Conservation (phyloP, 495 filamentous ascomycete species). For the Parathielavia hyrcaniae region DNA sequence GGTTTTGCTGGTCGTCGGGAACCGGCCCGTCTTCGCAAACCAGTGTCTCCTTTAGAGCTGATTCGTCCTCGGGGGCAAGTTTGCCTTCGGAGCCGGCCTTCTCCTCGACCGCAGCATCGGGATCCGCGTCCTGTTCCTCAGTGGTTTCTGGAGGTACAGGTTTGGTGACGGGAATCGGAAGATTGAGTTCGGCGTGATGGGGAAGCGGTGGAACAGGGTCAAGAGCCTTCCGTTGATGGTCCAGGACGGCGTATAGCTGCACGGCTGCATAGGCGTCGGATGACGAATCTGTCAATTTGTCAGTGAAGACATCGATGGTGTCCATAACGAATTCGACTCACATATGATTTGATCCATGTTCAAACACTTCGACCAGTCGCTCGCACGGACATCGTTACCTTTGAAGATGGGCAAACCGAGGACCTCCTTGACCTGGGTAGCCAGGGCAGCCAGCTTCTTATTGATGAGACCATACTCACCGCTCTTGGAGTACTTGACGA, state of each 20-base stretch:
- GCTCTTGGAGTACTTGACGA: constrained; percentile 55
- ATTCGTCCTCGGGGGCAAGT: not conserved
- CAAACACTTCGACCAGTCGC: constrained; percentile 64
- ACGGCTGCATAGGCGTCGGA: constrained; percentile 76
- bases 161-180: constrained; percentile 51
- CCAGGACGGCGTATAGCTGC: constrained; percentile 62
- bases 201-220: constrained; percentile 65
- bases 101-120: not conserved
- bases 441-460: constrained; percentile 58
- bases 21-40: not conserved
- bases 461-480: constrained; percentile 52
- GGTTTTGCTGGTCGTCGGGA: not conserved
- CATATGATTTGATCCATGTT: constrained; percentile 63
- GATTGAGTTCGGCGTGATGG: constrained; percentile 55
- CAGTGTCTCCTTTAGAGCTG: not conserved
- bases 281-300: constrained; percentile 57
- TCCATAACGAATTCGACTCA: constrained; percentile 36
- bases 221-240: constrained; percentile 58
- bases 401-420: constrained; percentile 74
- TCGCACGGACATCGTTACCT: constrained; percentile 56
- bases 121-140: constrained; percentile 24
- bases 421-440: constrained; percentile 61
- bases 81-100: not conserved
- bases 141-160: constrained; percentile 28
- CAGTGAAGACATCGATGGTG: constrained; percentile 8